Conservation (phyloP, 768 basidiomycete species). For the Leucocoprinus birnbaumii region DNA sequence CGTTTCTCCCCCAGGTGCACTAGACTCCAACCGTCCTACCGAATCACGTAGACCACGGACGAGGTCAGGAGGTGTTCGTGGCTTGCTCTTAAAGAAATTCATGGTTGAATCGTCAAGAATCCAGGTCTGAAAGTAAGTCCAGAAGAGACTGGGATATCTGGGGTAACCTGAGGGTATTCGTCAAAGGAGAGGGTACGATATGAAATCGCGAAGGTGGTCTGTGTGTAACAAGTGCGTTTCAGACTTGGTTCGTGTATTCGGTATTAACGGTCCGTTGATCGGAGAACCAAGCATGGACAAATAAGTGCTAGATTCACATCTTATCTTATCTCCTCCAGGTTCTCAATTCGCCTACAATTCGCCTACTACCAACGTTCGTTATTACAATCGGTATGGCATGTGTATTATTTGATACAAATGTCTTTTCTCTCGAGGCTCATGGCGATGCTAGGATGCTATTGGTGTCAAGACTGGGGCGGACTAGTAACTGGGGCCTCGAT, state of each 20-base stretch:
- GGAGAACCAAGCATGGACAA: conserved; percentile 7
- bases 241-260: conserved; percentile 20
- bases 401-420: too few relatives aligned
- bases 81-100: conserved; percentile 97
- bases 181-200: conserved; percentile 10
- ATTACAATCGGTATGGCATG: too few relatives aligned
- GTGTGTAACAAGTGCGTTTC: conserved; percentile 18
- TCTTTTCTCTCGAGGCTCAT: too few relatives aligned
- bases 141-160: conserved; percentile 3
- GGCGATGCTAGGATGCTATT: too few relatives aligned
- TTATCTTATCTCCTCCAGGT: neutral
- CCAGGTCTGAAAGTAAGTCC: neutral
- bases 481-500: too few relatives aligned
- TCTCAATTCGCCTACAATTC: too few relatives aligned
- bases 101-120: conserved; percentile 33
- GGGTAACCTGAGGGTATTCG: neutral
- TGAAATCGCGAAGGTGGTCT: conserved; percentile 7
- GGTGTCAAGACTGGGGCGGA: too few relatives aligned
- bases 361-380: too few relatives aligned
- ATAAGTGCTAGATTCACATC: neutral
- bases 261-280: conserved; percentile 12
- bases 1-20: conserved; percentile 71
- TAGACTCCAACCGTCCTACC: conserved; percentile 71
- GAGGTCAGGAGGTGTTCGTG: conserved; percentile 83
- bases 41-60: conserved; percentile 80